Evolutionary conservation across 2,329 filamentous ascomycete species (phyloP).

Genomic region (Xylaria sp.): DNA sequence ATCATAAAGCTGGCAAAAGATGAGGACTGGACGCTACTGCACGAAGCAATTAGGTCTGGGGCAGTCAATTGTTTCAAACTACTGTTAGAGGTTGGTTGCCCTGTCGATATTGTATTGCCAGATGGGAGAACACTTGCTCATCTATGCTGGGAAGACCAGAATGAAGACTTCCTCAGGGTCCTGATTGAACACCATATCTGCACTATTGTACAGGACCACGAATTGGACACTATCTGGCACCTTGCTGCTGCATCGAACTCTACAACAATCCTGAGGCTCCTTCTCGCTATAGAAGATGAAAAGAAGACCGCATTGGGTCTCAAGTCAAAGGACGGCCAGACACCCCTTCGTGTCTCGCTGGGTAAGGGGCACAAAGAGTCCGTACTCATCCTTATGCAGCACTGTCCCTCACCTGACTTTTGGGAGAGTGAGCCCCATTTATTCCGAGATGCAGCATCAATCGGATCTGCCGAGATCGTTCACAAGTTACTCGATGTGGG

Average conservation of each 20-base stretch:
- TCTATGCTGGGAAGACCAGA: background rate
- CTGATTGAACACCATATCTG: slow-evolving; percentile 5
- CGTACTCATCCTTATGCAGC: slow-evolving; percentile 8
- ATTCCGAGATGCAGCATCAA: slow-evolving; percentile 1
- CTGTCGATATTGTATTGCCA: background rate
- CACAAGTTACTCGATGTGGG: slow-evolving; percentile 1
- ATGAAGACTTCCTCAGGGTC: slow-evolving; percentile 10
- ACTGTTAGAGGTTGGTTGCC: background rate
- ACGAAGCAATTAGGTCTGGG: background rate
- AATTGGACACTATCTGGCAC: background rate
- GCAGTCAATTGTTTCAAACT: slow-evolving; percentile 9
- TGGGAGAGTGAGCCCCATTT: background rate
- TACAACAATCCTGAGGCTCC: slow-evolving; percentile 8
- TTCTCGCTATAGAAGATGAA: slow-evolving; percentile 8
- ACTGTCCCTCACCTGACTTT: slow-evolving; percentile 1
- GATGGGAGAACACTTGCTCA: slow-evolving; percentile 2
- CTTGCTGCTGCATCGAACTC: background rate
- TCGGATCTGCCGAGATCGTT: slow-evolving; percentile 8
- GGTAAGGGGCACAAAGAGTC: background rate
- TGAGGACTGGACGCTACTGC: background rate
- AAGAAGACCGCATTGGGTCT: slow-evolving; percentile 6
- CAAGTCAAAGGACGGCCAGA: background rate
- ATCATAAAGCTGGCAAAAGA: background rate
- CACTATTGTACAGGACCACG: slow-evolving; percentile 2
- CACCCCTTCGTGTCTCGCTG: slow-evolving; percentile 6